Evolutionary conservation across 2,329 filamentous ascomycete genomes (phyloP).

Genomic region (Fusarium chaquense): DNA sequence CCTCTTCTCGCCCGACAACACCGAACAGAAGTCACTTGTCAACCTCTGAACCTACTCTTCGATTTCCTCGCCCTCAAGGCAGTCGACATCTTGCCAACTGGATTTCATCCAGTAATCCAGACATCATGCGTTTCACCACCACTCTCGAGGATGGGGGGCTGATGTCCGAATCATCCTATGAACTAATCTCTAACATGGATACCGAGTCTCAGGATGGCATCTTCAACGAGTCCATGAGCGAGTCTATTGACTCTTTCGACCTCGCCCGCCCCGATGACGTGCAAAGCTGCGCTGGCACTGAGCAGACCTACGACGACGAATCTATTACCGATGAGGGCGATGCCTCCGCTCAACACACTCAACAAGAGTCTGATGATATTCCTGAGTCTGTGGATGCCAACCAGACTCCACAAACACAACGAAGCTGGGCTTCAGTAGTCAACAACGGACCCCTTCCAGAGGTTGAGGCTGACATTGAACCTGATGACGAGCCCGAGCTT

Average conservation of each 20-base stretch:
- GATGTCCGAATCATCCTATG: constrained; percentile 66
- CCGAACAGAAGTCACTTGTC: constrained; percentile 47
- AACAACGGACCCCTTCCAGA: constrained; percentile 34
- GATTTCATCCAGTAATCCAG: constrained; percentile 68
- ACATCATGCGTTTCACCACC: constrained; percentile 64
- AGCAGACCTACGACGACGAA: constrained; percentile 61
- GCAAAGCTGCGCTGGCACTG: constrained; percentile 63
- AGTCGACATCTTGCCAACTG: constrained; percentile 69
- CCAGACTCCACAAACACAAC: constrained; percentile 24
- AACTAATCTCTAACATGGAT: constrained; percentile 66
- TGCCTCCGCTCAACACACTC: constrained; percentile 20
- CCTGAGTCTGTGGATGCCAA: constrained; percentile 13
- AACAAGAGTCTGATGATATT: constrained; percentile 24
- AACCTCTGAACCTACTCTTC: constrained; percentile 63
- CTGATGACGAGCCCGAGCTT: constrained; percentile 11
- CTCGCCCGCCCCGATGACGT: constrained; percentile 63
- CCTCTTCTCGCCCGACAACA: constrained; percentile 33
- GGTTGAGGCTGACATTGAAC: constrained; percentile 26
- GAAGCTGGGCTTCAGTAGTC: constrained; percentile 34
- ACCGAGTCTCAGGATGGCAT: constrained; percentile 65
- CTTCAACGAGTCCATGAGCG: constrained; percentile 61
- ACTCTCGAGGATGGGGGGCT: constrained; percentile 64
- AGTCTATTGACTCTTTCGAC: constrained; percentile 65
- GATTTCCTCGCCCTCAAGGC: constrained; percentile 68
- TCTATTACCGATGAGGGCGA: constrained; percentile 53